These are phyloP conservation scores for Ballota nigra DNA, from an alignment of 257 asterid species.

Conservation along the genomic window DNA sequence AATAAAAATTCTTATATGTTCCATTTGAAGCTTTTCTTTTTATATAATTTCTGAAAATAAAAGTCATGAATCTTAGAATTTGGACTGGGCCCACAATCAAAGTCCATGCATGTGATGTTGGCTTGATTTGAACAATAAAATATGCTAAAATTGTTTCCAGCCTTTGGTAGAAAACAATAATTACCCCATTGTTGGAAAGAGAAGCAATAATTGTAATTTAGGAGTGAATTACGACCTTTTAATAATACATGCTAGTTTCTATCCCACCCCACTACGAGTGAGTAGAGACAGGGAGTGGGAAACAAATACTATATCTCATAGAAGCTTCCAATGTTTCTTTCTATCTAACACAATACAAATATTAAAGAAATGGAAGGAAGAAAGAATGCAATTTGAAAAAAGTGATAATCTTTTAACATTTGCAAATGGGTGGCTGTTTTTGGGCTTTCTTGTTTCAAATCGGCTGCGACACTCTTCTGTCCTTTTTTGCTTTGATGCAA, in stretches of 20 bases:
- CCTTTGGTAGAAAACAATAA: conserved; percentile 33
- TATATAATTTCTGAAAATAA: not conserved
- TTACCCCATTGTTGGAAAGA: conserved; percentile 34
- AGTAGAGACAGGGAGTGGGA: conserved; percentile 12
- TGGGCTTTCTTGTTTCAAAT: not conserved
- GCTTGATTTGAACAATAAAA: conserved; percentile 31
- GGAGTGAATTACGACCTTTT: not conserved
- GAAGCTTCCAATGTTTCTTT: conserved; percentile 58
- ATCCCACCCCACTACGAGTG: not conserved
- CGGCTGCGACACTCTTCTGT: too few relatives aligned
- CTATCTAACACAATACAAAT: conserved; percentile 61
- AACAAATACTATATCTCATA: conserved; percentile 26
- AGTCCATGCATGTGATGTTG: conserved; percentile 42
- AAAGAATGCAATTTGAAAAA: conserved; percentile 12
- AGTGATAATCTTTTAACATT: conserved; percentile 20
- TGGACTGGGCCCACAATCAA: conserved; percentile 21
- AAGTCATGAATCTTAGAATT: not conserved
- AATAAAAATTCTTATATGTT: not conserved
- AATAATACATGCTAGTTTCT: conserved; percentile 6
- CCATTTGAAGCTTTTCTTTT: not conserved
- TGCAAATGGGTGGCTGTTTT: conserved; percentile 24
- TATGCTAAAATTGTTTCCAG: conserved; percentile 1
- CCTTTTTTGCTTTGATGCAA: too few relatives aligned
- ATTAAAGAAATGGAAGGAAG: not conserved
- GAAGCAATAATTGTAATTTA: conserved; percentile 9